Evolutionary conservation across 495 filamentous ascomycete species (phyloP).

Genomic region (Podospora comata): DNA sequence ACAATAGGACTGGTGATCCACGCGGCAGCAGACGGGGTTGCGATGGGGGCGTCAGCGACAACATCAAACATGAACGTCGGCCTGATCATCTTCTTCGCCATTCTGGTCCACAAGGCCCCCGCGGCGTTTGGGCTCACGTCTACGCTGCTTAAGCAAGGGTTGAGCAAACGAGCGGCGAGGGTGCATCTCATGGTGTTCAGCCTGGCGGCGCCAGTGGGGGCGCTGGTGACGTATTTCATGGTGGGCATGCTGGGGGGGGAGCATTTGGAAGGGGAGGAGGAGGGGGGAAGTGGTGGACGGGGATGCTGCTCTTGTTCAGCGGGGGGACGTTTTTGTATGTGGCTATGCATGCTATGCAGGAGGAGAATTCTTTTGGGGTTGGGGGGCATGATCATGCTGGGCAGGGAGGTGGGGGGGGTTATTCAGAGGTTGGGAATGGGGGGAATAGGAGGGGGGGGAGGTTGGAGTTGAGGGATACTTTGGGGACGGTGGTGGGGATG

Average conservation of each 20-base stretch:
- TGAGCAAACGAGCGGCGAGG: conserved; percentile 79
- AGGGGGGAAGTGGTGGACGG: conserved; percentile 75
- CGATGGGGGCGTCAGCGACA: conserved; percentile 80
- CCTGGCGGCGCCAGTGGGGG: conserved; percentile 83
- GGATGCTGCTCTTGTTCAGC: conserved; percentile 85
- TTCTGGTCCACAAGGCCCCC: conserved; percentile 96
- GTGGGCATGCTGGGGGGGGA: conserved; percentile 66
- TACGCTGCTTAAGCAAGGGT: conserved; percentile 79
- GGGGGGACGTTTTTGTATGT: conserved; percentile 98
- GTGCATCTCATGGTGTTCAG: conserved; percentile 88
- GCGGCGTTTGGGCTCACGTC: conserved; percentile 93
- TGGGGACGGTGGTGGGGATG: conserved; percentile 84
- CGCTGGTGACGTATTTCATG: conserved; percentile 75
- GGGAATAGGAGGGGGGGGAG: conserved; percentile 48
- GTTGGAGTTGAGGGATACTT: conserved; percentile 59
- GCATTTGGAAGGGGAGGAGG: conserved; percentile 41
- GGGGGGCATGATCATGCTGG: conserved; percentile 25
- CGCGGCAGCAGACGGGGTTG: conserved; percentile 93
- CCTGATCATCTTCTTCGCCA: conserved; percentile 89
- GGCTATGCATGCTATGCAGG: conserved; percentile 97
- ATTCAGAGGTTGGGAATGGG: conserved; percentile 51
- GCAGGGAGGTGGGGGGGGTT: conserved; percentile 55
- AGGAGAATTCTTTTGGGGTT: conserved; percentile 52
- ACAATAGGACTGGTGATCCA: conserved; percentile 95
- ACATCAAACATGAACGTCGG: conserved; percentile 67